Percentiles rank a stretch among this genome's conserved stretches.
Evolutionary conservation across 495 filamentous ascomycete species (phyloP).

Genomic region (Hyaloscypha variabilis): DNA sequence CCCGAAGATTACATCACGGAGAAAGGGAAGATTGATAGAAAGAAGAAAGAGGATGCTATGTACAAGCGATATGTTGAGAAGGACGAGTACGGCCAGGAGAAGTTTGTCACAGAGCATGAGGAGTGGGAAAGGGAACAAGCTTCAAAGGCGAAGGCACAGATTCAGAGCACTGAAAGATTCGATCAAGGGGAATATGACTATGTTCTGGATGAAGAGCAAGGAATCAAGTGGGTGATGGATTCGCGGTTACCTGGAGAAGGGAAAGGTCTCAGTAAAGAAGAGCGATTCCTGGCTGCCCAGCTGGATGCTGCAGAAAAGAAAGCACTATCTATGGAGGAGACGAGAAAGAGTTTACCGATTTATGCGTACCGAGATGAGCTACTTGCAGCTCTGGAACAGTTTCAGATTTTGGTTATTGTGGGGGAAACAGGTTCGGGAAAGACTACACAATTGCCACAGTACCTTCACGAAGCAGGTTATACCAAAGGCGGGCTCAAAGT

Average conservation of each 20-base stretch:
- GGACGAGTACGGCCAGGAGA: constrained; percentile 85
- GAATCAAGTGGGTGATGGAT: constrained; percentile 86
- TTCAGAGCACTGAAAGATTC: constrained; percentile 70
- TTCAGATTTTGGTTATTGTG: constrained; percentile 82
- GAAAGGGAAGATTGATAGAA: constrained; percentile 86
- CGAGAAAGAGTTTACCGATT: constrained; percentile 87
- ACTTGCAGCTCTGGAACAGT: constrained; percentile 70
- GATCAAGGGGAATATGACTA: constrained; percentile 92
- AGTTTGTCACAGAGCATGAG: constrained; percentile 91
- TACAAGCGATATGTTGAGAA: constrained; percentile 90
- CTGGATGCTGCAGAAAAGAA: constrained; percentile 87
- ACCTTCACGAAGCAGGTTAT: constrained; percentile 89
- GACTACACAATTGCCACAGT: constrained; percentile 88
- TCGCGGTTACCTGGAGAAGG: constrained; percentile 67
- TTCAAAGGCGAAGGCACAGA: constrained; percentile 86
- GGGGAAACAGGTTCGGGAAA: constrained; percentile 90
- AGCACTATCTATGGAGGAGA: constrained; percentile 84
- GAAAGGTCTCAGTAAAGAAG: constrained; percentile 73
- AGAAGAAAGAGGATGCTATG: constrained; percentile 86
- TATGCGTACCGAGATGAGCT: constrained; percentile 79
- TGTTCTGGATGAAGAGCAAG: constrained; percentile 85
- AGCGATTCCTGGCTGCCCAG: constrained; percentile 74
- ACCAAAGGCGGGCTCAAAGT: constrained; percentile 74
- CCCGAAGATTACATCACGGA: constrained; percentile 95
- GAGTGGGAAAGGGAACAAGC: constrained; percentile 95